Evolutionary conservation across 805 yeast species (phyloP), one percentile per base, ranked within the genome.

Genomic region (Metschnikowia dekortorum): DNA sequence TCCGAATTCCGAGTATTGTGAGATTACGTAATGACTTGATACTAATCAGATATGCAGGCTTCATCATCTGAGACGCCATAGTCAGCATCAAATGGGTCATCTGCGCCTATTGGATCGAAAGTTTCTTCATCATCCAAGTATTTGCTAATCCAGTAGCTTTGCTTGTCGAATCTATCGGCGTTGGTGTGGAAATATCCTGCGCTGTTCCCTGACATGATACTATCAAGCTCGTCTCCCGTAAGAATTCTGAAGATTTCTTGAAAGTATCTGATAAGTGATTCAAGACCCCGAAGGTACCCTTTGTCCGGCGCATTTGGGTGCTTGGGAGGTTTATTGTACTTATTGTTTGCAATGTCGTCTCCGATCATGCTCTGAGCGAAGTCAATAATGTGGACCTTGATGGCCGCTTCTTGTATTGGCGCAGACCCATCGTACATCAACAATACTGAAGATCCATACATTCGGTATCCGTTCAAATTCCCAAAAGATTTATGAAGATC

Each of bases 301-400:
- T 69, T 63, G 67, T 94, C 99, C 2, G 89, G 83, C 37, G 69
- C 63, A 8, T 74, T 68, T 1, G 81, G 80, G 58, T 84, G 83
- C 38, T 65, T 71, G 1, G 97, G 97, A 3, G 97, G 96, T 47
- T 83, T 85, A 1, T 80, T 75, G 31, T 63, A 58, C 32, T 47
- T 38, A n/a, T 45, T 45, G 32, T 47, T 46, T 14, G 78, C 75
- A 11, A 66, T 60, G 13, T 64, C 64, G 38, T 73, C 70, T 2
- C 82, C 82, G 32, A 89, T 86, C 13, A 89, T 85, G 61, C 96
- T 87, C 63, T 91, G 96, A 1, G 98, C 98, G 75, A 94, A 94
- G 69, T 94, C 99, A 58, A 94, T 94, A 49, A 95, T 78, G 54
- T 90, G 81, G n/a, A 90, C 82, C 53, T 61, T 63, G 40, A 72